Evolutionary conservation across 139 green algal genomes (phyloP).

Genomic region (Microglena sp.): DNA sequence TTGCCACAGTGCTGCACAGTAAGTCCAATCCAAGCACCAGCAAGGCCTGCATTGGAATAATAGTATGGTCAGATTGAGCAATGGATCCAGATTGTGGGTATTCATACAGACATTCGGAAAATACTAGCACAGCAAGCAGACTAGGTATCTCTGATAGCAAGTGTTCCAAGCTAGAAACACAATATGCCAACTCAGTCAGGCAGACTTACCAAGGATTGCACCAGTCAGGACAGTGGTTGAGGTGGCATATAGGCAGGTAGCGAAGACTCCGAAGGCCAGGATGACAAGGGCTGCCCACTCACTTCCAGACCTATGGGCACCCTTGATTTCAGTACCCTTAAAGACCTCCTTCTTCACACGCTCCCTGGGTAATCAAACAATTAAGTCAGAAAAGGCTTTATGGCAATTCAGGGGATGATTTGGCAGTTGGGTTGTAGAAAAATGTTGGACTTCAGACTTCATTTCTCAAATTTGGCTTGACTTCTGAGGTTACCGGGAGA

Average conservation of each 20-base stretch:
- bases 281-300: constrained; percentile 51
- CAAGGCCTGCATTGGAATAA: constrained; percentile 33
- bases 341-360: constrained; percentile 73
- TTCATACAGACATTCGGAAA: too few species aligned
- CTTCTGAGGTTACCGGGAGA: too few species aligned
- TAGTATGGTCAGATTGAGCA: too few species aligned
- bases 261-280: constrained; percentile 38
- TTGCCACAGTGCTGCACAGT: constrained; percentile 69
- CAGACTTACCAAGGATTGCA: constrained; percentile 42
- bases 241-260: constrained; percentile 49
- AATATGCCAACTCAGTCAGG: too few species aligned
- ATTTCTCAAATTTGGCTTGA: too few species aligned
- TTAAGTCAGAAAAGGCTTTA: too few species aligned
- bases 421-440: too few species aligned
- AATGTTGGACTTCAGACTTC: too few species aligned
- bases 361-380: constrained; percentile 26
- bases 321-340: constrained; percentile 55
- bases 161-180: too few species aligned
- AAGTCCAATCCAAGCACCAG: constrained; percentile 70
- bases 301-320: constrained; percentile 59
- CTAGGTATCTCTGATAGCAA: too few species aligned
- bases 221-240: constrained; percentile 47
- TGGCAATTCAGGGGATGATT: too few species aligned
- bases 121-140: too few species aligned
- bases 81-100: background rate